These are phyloP conservation scores for Opeltia flavorubescens DNA, from an alignment of 495 filamentous ascomycete genomes.

Conservation along the genomic window DNA sequence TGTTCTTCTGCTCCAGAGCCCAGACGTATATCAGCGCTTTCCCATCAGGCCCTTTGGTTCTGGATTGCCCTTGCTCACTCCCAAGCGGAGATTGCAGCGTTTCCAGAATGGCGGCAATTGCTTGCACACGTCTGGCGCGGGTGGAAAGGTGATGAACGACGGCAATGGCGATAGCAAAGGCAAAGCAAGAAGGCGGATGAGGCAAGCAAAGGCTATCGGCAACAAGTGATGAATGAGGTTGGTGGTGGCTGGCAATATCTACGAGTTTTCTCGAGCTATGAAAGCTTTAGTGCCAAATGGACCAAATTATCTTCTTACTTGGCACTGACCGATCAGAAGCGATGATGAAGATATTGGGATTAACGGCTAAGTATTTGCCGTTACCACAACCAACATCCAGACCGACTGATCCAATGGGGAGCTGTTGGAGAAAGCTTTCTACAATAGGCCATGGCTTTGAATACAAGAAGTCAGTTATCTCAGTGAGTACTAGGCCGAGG, in stretches of 20 bases:
- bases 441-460: constrained; percentile 81
- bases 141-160: constrained; percentile 93
- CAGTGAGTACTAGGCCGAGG: not conserved
- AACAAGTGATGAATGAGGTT: constrained; percentile 48
- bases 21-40: constrained; percentile 82
- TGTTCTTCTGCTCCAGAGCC: constrained; percentile 85
- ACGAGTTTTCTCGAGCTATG: constrained; percentile 55
- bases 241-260: constrained; percentile 53
- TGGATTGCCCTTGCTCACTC: not conserved
- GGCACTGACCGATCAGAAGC: constrained; percentile 64
- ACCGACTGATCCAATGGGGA: constrained; percentile 61
- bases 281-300: constrained; percentile 5
- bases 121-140: constrained; percentile 54
- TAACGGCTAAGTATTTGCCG: constrained; percentile 83
- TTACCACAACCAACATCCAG: constrained; percentile 88
- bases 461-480: not conserved
- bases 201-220: constrained; percentile 60
- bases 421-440: constrained; percentile 56
- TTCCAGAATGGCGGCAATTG: constrained; percentile 56
- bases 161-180: constrained; percentile 91
- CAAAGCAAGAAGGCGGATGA: constrained; percentile 54
- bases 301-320: not conserved
- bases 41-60: constrained; percentile 30
- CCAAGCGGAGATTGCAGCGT: constrained; percentile 34
- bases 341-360: constrained; percentile 64